Evolutionary conservation across 2,329 filamentous ascomycete genomes (phyloP).

Genomic region (Colletotrichum noveboracense): DNA sequence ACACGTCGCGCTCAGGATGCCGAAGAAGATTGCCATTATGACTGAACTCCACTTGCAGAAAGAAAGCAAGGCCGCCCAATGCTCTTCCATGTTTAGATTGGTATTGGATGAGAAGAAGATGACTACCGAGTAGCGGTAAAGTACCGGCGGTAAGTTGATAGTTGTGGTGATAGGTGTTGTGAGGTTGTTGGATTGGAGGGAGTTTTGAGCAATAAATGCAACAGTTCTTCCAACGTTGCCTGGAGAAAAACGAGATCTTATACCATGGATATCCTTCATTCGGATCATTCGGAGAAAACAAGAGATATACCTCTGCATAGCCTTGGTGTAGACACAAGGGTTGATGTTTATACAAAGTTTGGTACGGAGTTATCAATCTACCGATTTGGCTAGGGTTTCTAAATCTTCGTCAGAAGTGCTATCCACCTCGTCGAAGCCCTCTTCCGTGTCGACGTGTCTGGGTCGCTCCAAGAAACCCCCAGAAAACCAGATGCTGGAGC

Average conservation of each 20-base stretch:
- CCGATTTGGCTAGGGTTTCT: background rate
- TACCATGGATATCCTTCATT: fast-evolving
- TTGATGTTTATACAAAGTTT: fast-evolving
- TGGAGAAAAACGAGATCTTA: fast-evolving
- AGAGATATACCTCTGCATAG: fast-evolving
- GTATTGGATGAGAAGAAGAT: background rate
- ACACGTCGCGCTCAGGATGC: fast-evolving
- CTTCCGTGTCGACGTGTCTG: background rate
- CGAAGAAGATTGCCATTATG: background rate
- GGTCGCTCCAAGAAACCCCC: background rate
- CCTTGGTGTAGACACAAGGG: background rate
- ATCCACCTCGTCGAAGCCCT: background rate
- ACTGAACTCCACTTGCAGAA: background rate
- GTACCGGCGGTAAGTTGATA: background rate
- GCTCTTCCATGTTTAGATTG: background rate
- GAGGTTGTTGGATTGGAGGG: background rate
- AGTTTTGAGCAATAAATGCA: background rate
- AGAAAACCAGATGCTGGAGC: background rate
- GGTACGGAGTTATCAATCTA: background rate
- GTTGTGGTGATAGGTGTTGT: background rate
- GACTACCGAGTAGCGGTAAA: background rate
- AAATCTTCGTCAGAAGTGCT: background rate
- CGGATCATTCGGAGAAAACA: background rate
- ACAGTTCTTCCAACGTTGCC: background rate
- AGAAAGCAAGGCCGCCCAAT: background rate